phyloP scores from a whole-genome alignment of 306 rosid genomes.

The Canavalia ensiformis region DNA sequence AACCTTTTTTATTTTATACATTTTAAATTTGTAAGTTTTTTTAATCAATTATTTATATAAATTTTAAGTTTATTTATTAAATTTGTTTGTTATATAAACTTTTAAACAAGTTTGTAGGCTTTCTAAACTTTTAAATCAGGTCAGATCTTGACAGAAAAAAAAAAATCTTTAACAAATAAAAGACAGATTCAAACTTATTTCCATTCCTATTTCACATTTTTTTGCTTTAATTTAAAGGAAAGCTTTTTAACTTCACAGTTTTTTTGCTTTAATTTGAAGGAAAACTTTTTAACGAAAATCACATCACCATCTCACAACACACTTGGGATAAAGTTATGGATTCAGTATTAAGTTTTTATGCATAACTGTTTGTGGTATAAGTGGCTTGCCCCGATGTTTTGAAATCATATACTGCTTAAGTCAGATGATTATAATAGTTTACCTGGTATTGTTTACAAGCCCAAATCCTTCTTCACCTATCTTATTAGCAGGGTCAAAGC shows the following conservation, averaged over 20 bases:
- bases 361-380: background rate
- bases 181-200: no score
- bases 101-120: no score
- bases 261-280: constrained; percentile 83
- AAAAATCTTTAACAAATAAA: no score
- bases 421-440: background rate
- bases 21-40: no score
- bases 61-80: no score
- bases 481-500: constrained; percentile 66
- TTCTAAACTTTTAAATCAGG: no score
- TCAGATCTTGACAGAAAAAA: no score
- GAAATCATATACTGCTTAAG: background rate
- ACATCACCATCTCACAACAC: constrained; percentile 66
- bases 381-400: background rate
- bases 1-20: no score
- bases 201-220: no score
- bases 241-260: constrained; percentile 89
- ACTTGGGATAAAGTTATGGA: constrained; percentile 52
- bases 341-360: constrained; percentile 24
- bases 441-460: constrained; percentile 71
- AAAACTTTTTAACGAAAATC: constrained; percentile 77
- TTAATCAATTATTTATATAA: no score
- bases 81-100: no score
- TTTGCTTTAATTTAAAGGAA: constrained; percentile 83
- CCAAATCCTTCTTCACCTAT: constrained; percentile 93